phyloP scores from a whole-genome alignment of 1,139 yeast species.

The Diutina ranongensis region DNA sequence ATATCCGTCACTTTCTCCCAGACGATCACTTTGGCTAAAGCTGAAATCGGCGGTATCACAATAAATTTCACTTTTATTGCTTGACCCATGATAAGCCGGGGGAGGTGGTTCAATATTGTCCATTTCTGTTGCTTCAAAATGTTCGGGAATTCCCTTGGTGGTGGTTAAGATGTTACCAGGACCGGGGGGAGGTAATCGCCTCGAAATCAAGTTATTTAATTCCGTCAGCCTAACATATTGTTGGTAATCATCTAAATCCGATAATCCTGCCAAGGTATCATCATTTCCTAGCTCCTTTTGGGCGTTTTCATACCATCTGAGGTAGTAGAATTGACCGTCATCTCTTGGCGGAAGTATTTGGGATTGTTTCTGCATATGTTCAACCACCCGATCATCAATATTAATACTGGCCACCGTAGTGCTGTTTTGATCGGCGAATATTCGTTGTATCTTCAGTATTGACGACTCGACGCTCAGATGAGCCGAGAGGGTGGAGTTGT shows the following conservation, averaged over 20 bases:
- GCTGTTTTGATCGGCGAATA: background rate
- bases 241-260: background rate
- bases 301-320: background rate
- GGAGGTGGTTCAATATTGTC: background rate
- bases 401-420: background rate
- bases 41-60: background rate
- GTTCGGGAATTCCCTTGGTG: slow-evolving; percentile 1
- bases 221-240: background rate
- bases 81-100: background rate
- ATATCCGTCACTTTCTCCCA: background rate
- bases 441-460: background rate
- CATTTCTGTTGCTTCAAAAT: background rate
- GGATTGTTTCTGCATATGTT: background rate
- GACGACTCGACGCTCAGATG: background rate
- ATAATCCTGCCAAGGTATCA: background rate
- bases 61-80: background rate
- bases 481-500: background rate
- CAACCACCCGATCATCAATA: background rate
- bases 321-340: background rate
- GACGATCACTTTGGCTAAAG: background rate
- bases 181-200: background rate
- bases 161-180: background rate
- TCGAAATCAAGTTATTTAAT: background rate
- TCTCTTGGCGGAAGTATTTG: background rate
- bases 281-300: background rate